Base-by-base conservation (phyloP, 768 basidiomycete species). In the Dacryopinax spathularia region DNA sequence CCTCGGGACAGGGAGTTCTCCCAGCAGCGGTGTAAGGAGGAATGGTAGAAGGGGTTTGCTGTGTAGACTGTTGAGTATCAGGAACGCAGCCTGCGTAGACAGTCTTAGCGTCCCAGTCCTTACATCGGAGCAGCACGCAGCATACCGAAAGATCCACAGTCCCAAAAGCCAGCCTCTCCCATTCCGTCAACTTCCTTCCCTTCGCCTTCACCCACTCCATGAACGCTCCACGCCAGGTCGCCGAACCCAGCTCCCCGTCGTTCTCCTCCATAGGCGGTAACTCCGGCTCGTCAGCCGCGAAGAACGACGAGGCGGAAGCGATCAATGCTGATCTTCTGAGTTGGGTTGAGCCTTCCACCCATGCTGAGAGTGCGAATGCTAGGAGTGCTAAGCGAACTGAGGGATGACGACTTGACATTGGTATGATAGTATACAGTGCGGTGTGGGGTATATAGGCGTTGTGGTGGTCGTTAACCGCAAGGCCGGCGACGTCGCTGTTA, bases 1-100 rank as follows among this genome's bases (percentile, higher is more conserved):
- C 22, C 44, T 62, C 33, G 70, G 70, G 5, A 71, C 33, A 2
- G 70, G 65, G 18, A 70, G 60, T 1, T 66, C 66, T 1, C 68
- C 67, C 10, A 63, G 60, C 9, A 71, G 64, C 16, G 69, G 70
- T 12, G 68, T 65, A 7, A 71, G 44, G 25, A 71, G 65, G 41
- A 70, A 70, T 1, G 70, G 70, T 9, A 70, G 65, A 9, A 71
- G 35, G 1, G 70, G 70, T 43, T 66, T 65, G 22, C 64, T 64
- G 20, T 64, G 63, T 5, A 68, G 31, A 9, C 31, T 16, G 34
- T 66, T 61, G 9, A 70, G 61, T 15, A 67, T 39, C 3, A 61
- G 27, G 18, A 70, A 48, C 18, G 69, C 65, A 15, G 65, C 65
- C 68, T 70, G 27, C 13, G 62, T 15, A 18, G 27, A 16, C 13